Base-by-base conservation (phyloP, 2,329 filamentous ascomycete genomes). In the Metarhizium rileyi region DNA sequence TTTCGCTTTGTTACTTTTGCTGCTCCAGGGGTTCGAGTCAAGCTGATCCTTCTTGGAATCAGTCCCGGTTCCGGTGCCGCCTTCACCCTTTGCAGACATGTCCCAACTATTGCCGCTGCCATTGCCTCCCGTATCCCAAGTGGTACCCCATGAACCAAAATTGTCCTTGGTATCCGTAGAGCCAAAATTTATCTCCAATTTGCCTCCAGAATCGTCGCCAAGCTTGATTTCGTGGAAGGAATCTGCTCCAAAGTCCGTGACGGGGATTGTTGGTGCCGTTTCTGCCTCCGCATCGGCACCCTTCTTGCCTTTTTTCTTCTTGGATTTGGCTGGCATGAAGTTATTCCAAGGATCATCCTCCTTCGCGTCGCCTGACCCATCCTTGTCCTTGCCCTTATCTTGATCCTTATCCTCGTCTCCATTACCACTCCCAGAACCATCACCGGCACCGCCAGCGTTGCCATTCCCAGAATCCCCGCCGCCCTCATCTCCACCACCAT, bases 181-280 rank as follows among this genome's bases (percentile, higher is more conserved):
- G 46, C 74, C 75, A 57, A 81, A 74, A 52, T 71, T 75, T 14
- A 81, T 60, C 53, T 82, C 77, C 5, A 81, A 61, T 49, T 78
- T 77, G 1, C 80, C 77, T n/a, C 69, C 72, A 25, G 67, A 61
- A 50, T 84, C 81, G 55, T 82, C 76, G n/a, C 63, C 63, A 25
- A 88, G 65, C 58, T 80, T 85, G 55, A 89, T 80, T 26, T 87
- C 83, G 42, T 86, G 75, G 56, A 87, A 87, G 5, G 63, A 56
- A 46, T 66, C 65, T n/a, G 74, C 67, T 50, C 77, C 75, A 41
- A 74, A 67, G 44, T 72, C 73, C 22, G 61, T 57, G 16, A 56
- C 58, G 3, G 63, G 57, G 18, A 61, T 59, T 26, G 46, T 56
- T 2, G 64, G 57, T 20, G 63, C 60, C 16, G 57, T 53, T 18